Conservation (phyloP, 768 basidiomycete species). For the Russula griseocarnosa region DNA sequence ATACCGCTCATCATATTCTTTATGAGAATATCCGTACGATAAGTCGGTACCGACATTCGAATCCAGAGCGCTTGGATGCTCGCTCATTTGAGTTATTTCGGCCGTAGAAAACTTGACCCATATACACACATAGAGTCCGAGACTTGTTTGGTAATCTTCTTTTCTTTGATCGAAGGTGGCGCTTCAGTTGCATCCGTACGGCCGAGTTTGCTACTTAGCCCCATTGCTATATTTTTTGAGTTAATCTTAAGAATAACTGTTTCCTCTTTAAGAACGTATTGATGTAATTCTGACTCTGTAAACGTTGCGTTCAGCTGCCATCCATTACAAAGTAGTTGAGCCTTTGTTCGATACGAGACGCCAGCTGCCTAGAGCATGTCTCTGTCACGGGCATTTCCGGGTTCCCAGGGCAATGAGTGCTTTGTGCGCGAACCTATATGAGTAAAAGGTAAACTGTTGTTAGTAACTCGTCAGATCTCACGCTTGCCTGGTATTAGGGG, state of each 20-base stretch:
- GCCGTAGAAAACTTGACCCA: too few relatives aligned
- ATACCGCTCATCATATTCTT: too few relatives aligned
- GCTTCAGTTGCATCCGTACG: not conserved
- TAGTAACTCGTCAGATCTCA: too few relatives aligned
- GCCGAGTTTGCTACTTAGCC: slow-evolving; percentile 1
- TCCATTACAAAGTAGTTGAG: not conserved
- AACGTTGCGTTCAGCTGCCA: not conserved
- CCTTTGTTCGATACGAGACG: slow-evolving; percentile 2
- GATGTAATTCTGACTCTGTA: not conserved
- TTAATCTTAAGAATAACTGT: not conserved
- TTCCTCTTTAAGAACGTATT: not conserved
- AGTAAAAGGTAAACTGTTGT: too few relatives aligned
- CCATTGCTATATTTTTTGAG: not conserved
- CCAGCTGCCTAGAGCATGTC: not conserved
- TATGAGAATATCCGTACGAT: too few relatives aligned
- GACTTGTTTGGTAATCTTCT: not conserved
- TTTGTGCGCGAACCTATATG: not conserved
- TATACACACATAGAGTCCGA: not conserved
- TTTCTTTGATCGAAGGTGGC: not conserved
- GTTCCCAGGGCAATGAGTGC: not conserved
- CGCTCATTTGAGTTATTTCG: too few relatives aligned
- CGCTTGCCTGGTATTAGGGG: too few relatives aligned
- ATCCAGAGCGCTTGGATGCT: too few relatives aligned
- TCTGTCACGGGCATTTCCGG: not conserved
- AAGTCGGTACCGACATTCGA: too few relatives aligned